Evolutionary conservation across 2,329 filamentous ascomycete species (phyloP), one percentile per base, ranked within the genome.

Genomic region (Septoria petroselini): DNA sequence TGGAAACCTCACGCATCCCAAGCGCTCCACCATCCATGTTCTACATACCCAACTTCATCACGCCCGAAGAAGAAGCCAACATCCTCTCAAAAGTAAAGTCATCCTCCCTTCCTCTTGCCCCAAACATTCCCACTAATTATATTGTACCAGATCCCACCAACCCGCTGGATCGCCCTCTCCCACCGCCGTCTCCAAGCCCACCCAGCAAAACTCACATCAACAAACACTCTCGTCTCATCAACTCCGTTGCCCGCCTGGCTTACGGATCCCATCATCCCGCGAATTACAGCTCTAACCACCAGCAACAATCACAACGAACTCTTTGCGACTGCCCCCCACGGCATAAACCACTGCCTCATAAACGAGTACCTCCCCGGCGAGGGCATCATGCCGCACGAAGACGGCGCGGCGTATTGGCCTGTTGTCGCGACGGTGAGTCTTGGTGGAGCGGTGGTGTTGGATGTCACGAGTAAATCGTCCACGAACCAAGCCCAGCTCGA

Each of bases 361-460:
- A 98, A 98, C 65, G 91, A 96, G 68, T 98, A 97, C 68, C 77
- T 78, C 1, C 82, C 88, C 0, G 88, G 88, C 1, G 81, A 95
- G 55, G 91, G 91, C n/a, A 97, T 97, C 58, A 95, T 96, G 88
- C 84, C 91, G 39, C 91, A 97, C 68, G 93, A 96, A 75, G 91
- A 98, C 68, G 93, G 91, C 1, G 73, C 80, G 7, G 88, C 91
- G 7, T 98, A 98, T 66, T 80, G 86, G 65, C 86, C 86, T 1
- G 82, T 94, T 11, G 91, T 96, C 9, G 93, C 89, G 57, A 97
- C 93, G 1, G 84, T 97, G 55, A 95, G 88, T 70, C 73, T 98
- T 6, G 88, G 88, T 0, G 81, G 82, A 7, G 81, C 81, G 40
- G 74, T 95, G 7, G 88, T 91, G 50, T 75, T 97, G 43, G 84